Conservation (phyloP, 2,329 filamentous ascomycete genomes). For the Metarhizium anisopliae region DNA sequence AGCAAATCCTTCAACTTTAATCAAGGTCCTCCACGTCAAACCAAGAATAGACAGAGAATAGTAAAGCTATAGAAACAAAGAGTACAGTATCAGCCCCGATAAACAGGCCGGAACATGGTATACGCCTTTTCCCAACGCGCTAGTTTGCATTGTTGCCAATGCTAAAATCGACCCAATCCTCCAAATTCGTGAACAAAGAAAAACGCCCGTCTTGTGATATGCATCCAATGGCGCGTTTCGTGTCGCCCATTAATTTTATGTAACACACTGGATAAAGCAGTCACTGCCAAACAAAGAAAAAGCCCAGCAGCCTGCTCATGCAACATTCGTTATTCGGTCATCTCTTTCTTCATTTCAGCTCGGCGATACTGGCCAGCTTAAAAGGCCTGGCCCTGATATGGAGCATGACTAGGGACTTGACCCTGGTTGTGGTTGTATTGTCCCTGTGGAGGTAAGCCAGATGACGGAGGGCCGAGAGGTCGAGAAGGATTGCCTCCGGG, state of each 20-base stretch:
- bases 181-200: neutral
- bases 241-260: neutral
- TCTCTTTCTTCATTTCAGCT: neutral
- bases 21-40: neutral
- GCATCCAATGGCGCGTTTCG: conserved; percentile 1
- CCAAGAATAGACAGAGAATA: neutral
- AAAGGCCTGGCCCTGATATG: conserved; percentile 29
- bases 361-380: conserved; percentile 8
- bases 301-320: neutral
- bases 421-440: conserved; percentile 18
- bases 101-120: neutral
- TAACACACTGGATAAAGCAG: neutral
- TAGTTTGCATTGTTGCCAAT: neutral
- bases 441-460: conserved; percentile 20
- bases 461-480: conserved; percentile 19
- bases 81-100: neutral
- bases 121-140: neutral
- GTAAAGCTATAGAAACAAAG: neutral
- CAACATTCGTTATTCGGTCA: neutral
- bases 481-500: conserved; percentile 22
- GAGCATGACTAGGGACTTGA: conserved; percentile 14
- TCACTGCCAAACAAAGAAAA: neutral
- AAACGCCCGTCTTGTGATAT: conserved; percentile 3
- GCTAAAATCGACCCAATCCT: neutral
- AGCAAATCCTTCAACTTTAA: neutral